Evolutionary conservation across 345 rosid genomes (phyloP), one percentile per base, ranked within the genome.

Genomic region (Salix koriyanagi): DNA sequence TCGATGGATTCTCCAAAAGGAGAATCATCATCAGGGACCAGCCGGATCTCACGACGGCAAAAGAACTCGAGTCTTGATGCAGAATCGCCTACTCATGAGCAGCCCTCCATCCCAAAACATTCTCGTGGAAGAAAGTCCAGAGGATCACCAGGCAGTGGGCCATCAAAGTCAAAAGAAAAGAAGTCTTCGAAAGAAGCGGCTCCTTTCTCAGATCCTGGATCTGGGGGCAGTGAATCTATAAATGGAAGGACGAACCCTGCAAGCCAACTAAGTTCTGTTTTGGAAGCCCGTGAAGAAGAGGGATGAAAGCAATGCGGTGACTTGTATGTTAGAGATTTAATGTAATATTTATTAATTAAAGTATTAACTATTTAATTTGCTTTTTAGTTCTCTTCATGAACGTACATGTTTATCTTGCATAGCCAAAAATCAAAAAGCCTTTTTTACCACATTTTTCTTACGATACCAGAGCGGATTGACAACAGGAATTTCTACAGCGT

Each of bases 1-100:
- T 34, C 79, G 2, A n/a, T 65, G 64, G 88, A 82, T 37, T 84
- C 88, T 37, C 74, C 82, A 2, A 54, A 67, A 28, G 48, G 70
- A 26, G 83, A 84, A 7, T 48, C 87, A 5, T 48, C 87, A 12
- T 4, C 65, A 2, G 70, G 18, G 37, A 65, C 39, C 12, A 28
- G 18, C 61, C 69, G 56, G 6, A 37, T 30, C 54, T 41, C 78
- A 13, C 82, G 73, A 67, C 39, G 73, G 68, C 78, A 64, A 16
- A 75, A 54, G 2, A 82, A 25, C 46, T 46, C 77, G 16, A 54
- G 44, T 28, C 65, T 18, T 4, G 83, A 77, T 14, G 41, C 12
- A 48, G 80, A 74, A 46, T 74, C 81, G 8, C 76, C 81, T 5
- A 54, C 34, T 8, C 71, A 52, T 1, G 80, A 81, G 26, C 76